Percentiles rank a stretch among this genome's conserved stretches.
Evolutionary conservation across 805 yeast species (phyloP).

Genomic region (Teunomyces barrocoloradensis): DNA sequence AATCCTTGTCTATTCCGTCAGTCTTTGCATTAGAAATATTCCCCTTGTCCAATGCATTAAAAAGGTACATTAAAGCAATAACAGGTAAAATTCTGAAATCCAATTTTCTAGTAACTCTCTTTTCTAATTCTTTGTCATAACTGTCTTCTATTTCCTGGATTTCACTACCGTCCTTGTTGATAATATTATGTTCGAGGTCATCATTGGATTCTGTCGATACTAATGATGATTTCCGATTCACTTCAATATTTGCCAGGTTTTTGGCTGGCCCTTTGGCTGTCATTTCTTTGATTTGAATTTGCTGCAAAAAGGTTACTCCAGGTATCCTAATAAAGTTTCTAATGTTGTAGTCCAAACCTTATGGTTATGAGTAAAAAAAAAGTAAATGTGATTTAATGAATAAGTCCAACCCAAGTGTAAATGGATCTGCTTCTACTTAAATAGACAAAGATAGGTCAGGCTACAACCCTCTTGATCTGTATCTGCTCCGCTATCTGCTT

Average conservation of each 20-base stretch:
- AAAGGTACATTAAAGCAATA: constrained; percentile 45
- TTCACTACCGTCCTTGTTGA: background rate
- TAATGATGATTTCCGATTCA: constrained; percentile 5
- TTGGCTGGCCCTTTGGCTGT: constrained; percentile 6
- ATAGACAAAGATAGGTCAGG: background rate
- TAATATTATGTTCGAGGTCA: background rate
- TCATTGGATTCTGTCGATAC: constrained; percentile 5
- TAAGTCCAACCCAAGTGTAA: background rate
- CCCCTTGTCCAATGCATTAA: constrained; percentile 48
- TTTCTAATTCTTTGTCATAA: constrained; percentile 23
- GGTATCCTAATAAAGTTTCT: background rate
- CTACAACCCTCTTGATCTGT: background rate
- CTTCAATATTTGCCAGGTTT: constrained; percentile 5
- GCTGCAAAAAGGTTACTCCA: background rate
- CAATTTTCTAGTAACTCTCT: constrained; percentile 37
- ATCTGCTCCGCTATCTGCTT: background rate
- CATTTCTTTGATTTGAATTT: background rate
- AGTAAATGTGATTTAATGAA: background rate
- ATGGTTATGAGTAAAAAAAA: background rate
- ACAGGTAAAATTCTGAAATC: constrained; percentile 45
- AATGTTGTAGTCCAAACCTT: background rate
- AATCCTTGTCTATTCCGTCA: constrained; percentile 41
- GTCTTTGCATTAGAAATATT: constrained; percentile 51
- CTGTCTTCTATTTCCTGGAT: constrained; percentile 8
- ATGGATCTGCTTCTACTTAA: background rate